Base-by-base conservation (phyloP, 2,329 filamentous ascomycete genomes). In the Rhinocladiella similis region DNA sequence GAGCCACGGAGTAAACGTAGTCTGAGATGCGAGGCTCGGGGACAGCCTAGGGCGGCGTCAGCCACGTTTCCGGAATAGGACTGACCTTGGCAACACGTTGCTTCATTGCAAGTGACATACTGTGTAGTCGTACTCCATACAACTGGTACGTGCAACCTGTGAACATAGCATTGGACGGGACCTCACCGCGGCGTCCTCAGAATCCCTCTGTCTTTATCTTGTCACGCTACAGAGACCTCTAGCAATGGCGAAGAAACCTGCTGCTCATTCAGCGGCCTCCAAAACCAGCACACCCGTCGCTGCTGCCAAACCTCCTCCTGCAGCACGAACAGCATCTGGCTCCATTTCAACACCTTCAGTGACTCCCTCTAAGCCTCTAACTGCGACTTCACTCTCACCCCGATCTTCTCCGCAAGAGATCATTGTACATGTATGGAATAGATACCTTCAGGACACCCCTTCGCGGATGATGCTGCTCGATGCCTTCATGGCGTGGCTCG, bases 381-480 rank as follows among this genome's bases (percentile, higher is more conserved):
- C 43, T 9, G 45, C 53, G 41, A 59, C 25, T 20, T 47, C 72
- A 25, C 68, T 76, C 42, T 71, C 70, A 55, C 58, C 69, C 22
- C 74, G 73, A 47, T 72, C 73, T 41, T 73, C 74, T 39, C 59
- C 71, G 22, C 65, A 76, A 68, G 79, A 87, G 67, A 89, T 95
- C 63, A 77, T 86, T 42, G 67, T 80, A 54, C 86, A 85, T 69
- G 80, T 97, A 65, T 88, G 87, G 82, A 78, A 85, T 66, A 85
- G 90, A 74, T 99, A 99, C 75, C 72, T 87, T 53, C 78, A 87
- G 65, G 82, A 85, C 65, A 99, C 94, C 43, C 86, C 93, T 46
- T 92, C 96, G 80, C 86, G 93, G 61, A 93, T 88, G 47, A 94
- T 96, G 82, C 83, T 99, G 60, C 83, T 97, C 61, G 94, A 99